phyloP scores from a whole-genome alignment of 2,329 filamentous ascomycete genomes.

The Gaeumannomyces tritici region DNA sequence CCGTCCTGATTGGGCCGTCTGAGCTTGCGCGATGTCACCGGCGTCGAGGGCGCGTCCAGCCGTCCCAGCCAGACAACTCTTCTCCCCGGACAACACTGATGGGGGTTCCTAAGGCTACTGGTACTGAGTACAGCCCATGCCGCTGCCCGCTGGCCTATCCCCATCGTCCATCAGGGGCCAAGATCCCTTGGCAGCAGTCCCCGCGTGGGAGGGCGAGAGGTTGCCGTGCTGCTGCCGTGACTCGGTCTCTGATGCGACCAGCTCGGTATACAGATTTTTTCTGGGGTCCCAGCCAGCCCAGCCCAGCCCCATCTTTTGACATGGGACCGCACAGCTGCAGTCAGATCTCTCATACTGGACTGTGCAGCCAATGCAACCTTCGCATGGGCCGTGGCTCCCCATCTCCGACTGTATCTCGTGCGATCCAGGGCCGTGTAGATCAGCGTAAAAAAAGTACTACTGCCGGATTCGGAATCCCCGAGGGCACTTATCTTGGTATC shows the following conservation, averaged over 20 bases:
- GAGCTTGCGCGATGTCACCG: no score
- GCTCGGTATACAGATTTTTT: not conserved
- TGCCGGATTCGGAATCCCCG: not conserved
- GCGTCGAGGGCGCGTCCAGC: no score
- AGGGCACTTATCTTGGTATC: not conserved
- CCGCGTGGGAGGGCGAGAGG: no score
- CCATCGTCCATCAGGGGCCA: not conserved
- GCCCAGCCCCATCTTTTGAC: not conserved
- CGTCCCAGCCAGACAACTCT: no score
- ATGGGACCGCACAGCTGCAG: not conserved
- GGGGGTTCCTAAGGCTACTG: no score
- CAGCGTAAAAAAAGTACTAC: not conserved
- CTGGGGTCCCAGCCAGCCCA: not conserved
- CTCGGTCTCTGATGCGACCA: not conserved
- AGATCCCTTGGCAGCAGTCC: not conserved
- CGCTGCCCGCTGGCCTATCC: not conserved
- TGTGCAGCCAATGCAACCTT: not conserved
- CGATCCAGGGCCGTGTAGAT: not conserved
- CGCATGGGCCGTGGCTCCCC: not conserved
- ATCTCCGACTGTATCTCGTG: not conserved
- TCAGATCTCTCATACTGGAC: not conserved
- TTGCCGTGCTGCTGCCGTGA: no score
- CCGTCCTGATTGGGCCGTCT: no score
- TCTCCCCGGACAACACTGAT: no score
- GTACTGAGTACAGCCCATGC: not conserved